These are phyloP conservation scores for Candida pseudofarinosa DNA, from an alignment of 805 yeast genomes.

Conservation along the genomic window DNA sequence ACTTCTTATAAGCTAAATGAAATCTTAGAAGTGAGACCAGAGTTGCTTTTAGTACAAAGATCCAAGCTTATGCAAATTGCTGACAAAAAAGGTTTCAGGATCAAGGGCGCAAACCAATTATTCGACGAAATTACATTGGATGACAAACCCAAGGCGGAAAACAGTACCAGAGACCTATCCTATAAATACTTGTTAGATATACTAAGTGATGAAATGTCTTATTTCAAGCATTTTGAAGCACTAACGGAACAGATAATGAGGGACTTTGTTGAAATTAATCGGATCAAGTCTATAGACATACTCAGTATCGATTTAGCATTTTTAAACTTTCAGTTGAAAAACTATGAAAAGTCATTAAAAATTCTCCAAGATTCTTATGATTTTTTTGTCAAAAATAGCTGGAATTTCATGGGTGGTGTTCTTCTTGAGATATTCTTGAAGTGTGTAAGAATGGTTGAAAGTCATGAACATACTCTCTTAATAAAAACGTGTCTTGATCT, in stretches of 20 bases:
- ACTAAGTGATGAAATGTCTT: constrained; percentile 15
- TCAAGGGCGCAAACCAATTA: constrained; percentile 15
- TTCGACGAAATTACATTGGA: constrained; percentile 21
- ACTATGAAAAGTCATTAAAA: constrained; percentile 57
- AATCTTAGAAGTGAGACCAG: constrained; percentile 43
- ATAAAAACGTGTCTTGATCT: constrained; percentile 39
- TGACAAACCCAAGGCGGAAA: constrained; percentile 1
- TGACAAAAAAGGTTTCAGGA: constrained; percentile 13
- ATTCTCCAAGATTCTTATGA: constrained; percentile 67
- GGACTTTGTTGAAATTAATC: constrained; percentile 46
- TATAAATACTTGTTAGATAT: constrained; percentile 13
- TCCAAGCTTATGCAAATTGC: constrained; percentile 33
- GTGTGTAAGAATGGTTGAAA: constrained; percentile 50
- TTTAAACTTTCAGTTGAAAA: constrained; percentile 53
- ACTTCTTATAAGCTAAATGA: constrained; percentile 14
- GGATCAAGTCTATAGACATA: constrained; percentile 66
- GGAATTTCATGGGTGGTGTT: constrained; percentile 69
- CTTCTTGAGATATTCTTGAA: constrained; percentile 63
- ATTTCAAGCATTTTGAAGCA: constrained; percentile 34
- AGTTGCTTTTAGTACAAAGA: constrained; percentile 46
- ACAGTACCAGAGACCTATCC: no score
- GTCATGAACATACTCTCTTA: constrained; percentile 23
- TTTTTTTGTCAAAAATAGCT: constrained; percentile 63
- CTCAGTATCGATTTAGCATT: constrained; percentile 78
- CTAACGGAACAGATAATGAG: constrained; percentile 55